These are phyloP conservation scores for Bipolaris gigantea DNA, from an alignment of 2,329 filamentous ascomycete species.

Conservation along the genomic window DNA sequence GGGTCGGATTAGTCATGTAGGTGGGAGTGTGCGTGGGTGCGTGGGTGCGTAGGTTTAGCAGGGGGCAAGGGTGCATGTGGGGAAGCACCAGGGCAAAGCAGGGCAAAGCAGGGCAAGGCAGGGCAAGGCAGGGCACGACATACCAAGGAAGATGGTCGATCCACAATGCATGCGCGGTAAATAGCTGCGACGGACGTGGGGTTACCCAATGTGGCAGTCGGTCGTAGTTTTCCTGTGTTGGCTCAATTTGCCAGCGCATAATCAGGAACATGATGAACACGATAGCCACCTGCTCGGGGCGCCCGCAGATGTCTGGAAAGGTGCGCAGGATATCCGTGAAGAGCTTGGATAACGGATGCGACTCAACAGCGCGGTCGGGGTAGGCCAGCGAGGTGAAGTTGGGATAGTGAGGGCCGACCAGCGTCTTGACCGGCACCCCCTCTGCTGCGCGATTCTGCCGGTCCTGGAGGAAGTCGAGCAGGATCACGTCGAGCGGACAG, in stretches of 20 bases:
- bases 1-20: constrained; percentile 15
- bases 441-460: constrained; percentile 67
- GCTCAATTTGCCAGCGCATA: constrained; percentile 80
- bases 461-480: constrained; percentile 76
- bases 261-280: constrained; percentile 85
- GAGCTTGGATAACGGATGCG: constrained; percentile 79
- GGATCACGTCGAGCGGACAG: constrained; percentile 75
- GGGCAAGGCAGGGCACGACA: constrained; percentile 7
- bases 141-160: constrained; percentile 77
- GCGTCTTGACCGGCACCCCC: constrained; percentile 64
- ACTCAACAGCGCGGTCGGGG: constrained; percentile 62
- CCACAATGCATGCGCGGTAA: constrained; percentile 74
- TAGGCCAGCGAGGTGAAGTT: constrained; percentile 78
- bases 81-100: neutral
- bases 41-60: no score
- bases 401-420: constrained; percentile 77
- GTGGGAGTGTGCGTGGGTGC: neutral
- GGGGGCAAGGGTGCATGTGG: neutral
- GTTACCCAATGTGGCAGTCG: constrained; percentile 73
- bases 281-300: constrained; percentile 80
- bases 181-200: constrained; percentile 67
- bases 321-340: constrained; percentile 82
- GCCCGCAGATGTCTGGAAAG: constrained; percentile 76
- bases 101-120: no score
- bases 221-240: constrained; percentile 77